Evolutionary conservation across 768 basidiomycete genomes (phyloP).

Genomic region (Chalciporus pseudorubinellus): DNA sequence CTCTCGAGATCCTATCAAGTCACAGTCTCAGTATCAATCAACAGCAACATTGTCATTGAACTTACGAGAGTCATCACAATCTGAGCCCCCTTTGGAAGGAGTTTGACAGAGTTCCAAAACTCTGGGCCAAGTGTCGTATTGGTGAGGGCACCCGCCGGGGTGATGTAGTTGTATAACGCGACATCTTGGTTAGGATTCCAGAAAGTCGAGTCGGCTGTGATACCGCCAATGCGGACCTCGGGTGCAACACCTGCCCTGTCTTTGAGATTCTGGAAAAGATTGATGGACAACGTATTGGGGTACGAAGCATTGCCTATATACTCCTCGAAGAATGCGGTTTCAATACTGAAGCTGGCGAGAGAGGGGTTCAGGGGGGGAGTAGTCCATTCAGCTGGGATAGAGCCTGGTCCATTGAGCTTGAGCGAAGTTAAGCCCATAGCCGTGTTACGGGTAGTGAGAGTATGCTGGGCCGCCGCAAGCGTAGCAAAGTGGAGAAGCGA

Average conservation of each 20-base stretch:
- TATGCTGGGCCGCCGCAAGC: constrained; percentile 10
- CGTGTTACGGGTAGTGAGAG: constrained; percentile 4
- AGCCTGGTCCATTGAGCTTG: constrained; percentile 40
- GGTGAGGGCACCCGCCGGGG: constrained; percentile 39
- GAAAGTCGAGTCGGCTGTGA: constrained; percentile 53
- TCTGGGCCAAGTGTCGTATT: constrained; percentile 52
- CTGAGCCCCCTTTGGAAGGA: constrained; percentile 46
- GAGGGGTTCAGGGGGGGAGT: constrained; percentile 44
- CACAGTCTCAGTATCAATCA: background rate
- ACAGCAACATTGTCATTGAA: background rate
- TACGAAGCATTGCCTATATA: constrained; percentile 45
- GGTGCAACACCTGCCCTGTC: constrained; percentile 44
- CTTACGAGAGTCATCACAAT: constrained; percentile 46
- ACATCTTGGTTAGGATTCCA: constrained; percentile 41
- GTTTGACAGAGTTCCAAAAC: constrained; percentile 46
- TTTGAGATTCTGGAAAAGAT: constrained; percentile 45
- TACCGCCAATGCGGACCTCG: constrained; percentile 51
- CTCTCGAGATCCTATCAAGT: constrained; percentile 42
- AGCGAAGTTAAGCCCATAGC: constrained; percentile 16
- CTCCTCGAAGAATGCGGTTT: constrained; percentile 52
- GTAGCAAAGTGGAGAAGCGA: constrained; percentile 1
- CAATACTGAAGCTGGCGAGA: constrained; percentile 53
- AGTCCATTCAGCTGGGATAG: constrained; percentile 40
- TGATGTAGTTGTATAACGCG: constrained; percentile 40
- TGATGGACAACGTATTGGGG: constrained; percentile 44